Evolutionary conservation across 176 grass and related monocot species (phyloP), one percentile per base, ranked within the genome.

Genomic region (Rhynchospora tenuis): DNA sequence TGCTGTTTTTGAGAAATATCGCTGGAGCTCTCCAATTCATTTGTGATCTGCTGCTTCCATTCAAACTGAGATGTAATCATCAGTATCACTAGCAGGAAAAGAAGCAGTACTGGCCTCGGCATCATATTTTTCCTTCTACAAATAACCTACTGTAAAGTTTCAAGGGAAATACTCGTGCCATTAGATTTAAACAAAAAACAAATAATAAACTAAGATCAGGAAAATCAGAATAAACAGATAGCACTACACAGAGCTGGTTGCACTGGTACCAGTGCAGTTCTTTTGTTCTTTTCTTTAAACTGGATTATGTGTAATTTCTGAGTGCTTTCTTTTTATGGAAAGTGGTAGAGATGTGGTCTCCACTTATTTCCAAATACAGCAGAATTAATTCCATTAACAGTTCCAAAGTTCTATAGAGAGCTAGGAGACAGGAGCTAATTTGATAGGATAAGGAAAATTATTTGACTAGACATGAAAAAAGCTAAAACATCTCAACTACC

Each of bases 11-110:
- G 81, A 50, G 87, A 79, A 0, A 84, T 75, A 6, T 62, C 74
- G n/a, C 63, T 14, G 0, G 54, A 59, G 64, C 73, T 84, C 87
- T 88, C 93, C 81, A 91, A 72, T 73, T 96, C 93, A 78, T 82
- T 93, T 45, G 85, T 73, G 64, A 96, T 86, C 58, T 93, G 91
- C 56, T 91, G 89, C 85, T 96, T 96, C 91, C 89, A 90, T 81
- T 93, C 91, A 80, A 93, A 83, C 56, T 93, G 91, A 73, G 91
- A 93, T 31, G 88, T 93, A 31, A 93, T 83, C 83, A 90, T 87
- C 7, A 93, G 89, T 79, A 93, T 46, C 68, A 90, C 58, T 26
- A 93, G 57, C 7, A 93, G 86, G 31, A 90, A 93, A 47, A 90
- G 63, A 87, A 90, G 89, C 42, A 93, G 64, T 63, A 79, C 85